A percentile compares a stretch with the other conserved stretches of the same genome.
Conservation (phyloP, 108 stramenopile genomes). For the Chaetoceros muelleri region DNA sequence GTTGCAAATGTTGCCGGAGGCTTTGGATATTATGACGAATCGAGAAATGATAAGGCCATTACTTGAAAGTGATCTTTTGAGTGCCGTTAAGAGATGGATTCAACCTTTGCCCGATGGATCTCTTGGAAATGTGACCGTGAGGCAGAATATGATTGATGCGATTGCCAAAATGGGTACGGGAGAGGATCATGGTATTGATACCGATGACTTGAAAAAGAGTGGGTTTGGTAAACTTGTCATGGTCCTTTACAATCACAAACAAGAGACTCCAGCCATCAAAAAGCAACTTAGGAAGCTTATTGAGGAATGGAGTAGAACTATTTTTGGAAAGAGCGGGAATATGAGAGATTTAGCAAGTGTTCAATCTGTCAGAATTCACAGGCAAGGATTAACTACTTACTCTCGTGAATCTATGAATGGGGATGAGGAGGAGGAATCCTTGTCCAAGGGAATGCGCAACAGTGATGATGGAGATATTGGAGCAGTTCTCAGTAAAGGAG, state of each 20-base stretch:
- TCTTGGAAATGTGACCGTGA: conserved; percentile 77
- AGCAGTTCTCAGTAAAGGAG: conserved; percentile 18
- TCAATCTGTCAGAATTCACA: conserved; percentile 28
- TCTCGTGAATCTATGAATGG: neutral
- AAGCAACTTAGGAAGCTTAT: conserved; percentile 48
- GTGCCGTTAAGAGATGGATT: conserved; percentile 62
- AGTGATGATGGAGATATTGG: conserved; percentile 25
- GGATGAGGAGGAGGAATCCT: neutral
- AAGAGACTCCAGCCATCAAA: conserved; percentile 78
- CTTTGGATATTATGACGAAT: conserved; percentile 47
- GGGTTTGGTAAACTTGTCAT: conserved; percentile 81
- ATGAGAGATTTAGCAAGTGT: conserved; percentile 69
- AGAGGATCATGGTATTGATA: conserved; percentile 51
- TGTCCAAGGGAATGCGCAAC: conserved; percentile 1
- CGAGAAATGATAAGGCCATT: conserved; percentile 60
- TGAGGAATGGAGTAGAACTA: conserved; percentile 86
- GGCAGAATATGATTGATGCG: conserved; percentile 51
- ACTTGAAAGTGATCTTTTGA: conserved; percentile 67
- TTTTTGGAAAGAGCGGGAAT: conserved; percentile 88
- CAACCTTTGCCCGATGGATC: conserved; percentile 72
- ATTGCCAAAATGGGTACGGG: conserved; percentile 56
- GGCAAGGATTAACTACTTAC: neutral
- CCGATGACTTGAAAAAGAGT: conserved; percentile 60
- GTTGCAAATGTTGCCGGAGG: conserved; percentile 54
- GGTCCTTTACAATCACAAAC: conserved; percentile 73